Base-by-base conservation (phyloP, 2,329 filamentous ascomycete genomes). In the Thelonectria discophora region DNA sequence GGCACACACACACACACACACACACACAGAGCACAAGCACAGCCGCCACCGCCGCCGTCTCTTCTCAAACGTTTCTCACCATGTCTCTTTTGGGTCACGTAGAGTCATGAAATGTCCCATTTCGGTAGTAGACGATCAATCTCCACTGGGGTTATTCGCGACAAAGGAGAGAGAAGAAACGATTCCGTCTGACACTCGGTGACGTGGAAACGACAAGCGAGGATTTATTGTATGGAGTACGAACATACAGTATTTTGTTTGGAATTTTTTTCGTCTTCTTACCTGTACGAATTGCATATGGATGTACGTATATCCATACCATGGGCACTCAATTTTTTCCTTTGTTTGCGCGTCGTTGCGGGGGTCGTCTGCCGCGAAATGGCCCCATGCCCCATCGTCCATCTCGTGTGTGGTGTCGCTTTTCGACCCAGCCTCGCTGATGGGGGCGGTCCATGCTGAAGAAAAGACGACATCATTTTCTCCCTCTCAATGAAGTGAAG, bases 381-480 rank as follows among this genome's bases (percentile, higher is more conserved):
- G 58, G 52, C 18, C 58, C 58, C 52, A 60, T 60, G 58, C 58
- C 58, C 58, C 58, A 60, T 60, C 58, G 39, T 39, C 58, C 58
- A 52, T 60, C 58, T 60, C 58, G 42, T 55, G 58, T 60, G 51
- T 46, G 51, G 51, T 39, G 39, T 47, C 27, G 51, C 27, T 20
- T 34, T 34, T 34, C 32, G 32, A 34, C 32, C 32, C 52, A 60
- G 52, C 58, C 58, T 60, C 58, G 55, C 58, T 46, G 47, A 51
- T 50, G 50, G 58, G 24, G 24, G 7, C 24, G 24, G 24, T 24
- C 24, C 24, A 24, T 24, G 24, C 24, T 24, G 24, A 4, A 24
- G 4, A 7, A 24, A n/a, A n/a, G 47, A 17, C 20, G n/a, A 27
- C 18, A 21, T 32, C 30, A 32, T 6, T 32, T 32, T 21, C 40